phyloP scores from a whole-genome alignment of 257 asterid genomes.

The Schizonepeta tenuifolia region DNA sequence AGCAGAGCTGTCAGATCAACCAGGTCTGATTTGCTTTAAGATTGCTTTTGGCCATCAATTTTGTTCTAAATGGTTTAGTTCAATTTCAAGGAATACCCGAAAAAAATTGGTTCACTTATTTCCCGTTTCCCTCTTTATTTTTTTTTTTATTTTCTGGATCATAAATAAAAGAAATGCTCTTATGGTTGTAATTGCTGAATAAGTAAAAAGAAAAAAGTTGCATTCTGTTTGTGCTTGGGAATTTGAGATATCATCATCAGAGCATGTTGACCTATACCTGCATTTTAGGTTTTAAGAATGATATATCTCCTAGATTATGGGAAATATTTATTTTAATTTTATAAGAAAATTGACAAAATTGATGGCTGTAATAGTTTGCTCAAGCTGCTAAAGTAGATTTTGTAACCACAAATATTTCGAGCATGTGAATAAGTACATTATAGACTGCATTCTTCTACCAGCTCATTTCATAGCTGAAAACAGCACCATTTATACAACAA shows the following conservation, averaged over 20 bases:
- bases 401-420: not conserved
- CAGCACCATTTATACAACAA: not conserved
- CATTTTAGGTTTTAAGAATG: not conserved
- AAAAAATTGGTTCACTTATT: not conserved
- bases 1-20: constrained; percentile 51
- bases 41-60: constrained; percentile 13
- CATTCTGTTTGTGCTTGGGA: not conserved
- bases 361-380: constrained; percentile 10
- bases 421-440: not conserved
- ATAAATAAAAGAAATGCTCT: not conserved
- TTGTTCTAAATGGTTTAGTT: constrained; percentile 11
- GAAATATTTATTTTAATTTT: not conserved
- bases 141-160: not conserved
- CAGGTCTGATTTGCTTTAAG: constrained; percentile 56
- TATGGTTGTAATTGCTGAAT: constrained; percentile 6
- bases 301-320: not conserved
- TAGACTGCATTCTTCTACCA: not conserved
- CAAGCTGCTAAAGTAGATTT: not conserved
- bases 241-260: not conserved
- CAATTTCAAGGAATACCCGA: not conserved
- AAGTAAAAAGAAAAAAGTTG: not conserved
- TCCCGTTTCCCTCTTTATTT: not conserved
- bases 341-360: not conserved
- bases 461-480: not conserved
- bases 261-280: not conserved